Conservation (phyloP, 192 early-diverging fungal species). For the Pilobolus umbonatus region DNA sequence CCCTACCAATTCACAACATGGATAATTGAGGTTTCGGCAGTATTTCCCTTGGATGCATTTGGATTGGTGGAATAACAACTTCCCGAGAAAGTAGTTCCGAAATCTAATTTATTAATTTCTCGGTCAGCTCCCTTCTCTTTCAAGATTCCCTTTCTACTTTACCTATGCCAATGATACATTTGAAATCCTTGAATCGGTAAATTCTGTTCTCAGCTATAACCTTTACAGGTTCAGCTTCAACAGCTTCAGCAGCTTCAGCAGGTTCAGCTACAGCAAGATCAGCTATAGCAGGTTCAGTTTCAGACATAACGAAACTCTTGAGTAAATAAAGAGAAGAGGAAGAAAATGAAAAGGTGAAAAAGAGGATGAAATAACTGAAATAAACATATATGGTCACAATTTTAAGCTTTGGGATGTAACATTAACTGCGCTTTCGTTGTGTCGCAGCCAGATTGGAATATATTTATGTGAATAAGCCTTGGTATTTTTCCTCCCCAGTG, state of each 20-base stretch:
- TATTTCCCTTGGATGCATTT: not conserved
- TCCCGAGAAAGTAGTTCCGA: constrained; percentile 12
- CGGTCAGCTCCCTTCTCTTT: not conserved
- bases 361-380: too few species aligned
- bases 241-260: not conserved
- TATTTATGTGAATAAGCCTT: too few species aligned
- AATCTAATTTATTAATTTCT: not conserved
- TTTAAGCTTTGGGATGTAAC: too few species aligned
- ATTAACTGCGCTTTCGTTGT: too few species aligned
- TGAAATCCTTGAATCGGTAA: not conserved
- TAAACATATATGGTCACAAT: too few species aligned
- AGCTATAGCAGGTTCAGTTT: not conserved
- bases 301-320: not conserved
- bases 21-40: not conserved
- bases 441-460: too few species aligned
- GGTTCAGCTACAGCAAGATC: not conserved
- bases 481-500: too few species aligned
- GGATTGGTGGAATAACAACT: not conserved
- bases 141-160: not conserved
- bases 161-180: constrained; percentile 6
- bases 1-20: not conserved
- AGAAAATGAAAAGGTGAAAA: too few species aligned
- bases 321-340: too few species aligned
- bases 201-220: constrained; percentile 39
- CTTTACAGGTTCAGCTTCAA: constrained; percentile 12